Conservation (phyloP, 306 rosid genomes). For the Rosa multiflora region DNA sequence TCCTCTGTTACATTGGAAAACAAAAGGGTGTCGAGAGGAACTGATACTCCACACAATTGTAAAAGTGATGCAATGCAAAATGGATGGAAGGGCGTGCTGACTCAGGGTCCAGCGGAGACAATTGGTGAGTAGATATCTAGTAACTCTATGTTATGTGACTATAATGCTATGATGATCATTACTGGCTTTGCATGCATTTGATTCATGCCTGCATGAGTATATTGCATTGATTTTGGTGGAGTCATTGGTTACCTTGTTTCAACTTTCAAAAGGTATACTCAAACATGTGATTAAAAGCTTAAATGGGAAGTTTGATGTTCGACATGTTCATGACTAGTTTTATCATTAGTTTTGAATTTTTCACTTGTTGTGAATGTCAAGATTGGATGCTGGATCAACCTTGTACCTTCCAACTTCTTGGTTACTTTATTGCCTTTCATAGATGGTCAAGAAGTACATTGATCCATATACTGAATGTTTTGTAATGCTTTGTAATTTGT, state of each 20-base stretch:
- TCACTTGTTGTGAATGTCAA: not conserved
- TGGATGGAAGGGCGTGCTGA: constrained; percentile 41
- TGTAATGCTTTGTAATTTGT: constrained; percentile 17
- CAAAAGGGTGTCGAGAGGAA: constrained; percentile 27
- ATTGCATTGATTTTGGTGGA: not conserved
- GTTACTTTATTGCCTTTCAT: not conserved
- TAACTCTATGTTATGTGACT: not conserved
- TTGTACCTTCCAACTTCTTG: not conserved
- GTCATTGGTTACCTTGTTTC: not conserved
- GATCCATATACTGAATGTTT: not conserved
- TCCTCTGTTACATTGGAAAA: constrained; percentile 22
- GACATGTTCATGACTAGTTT: not conserved
- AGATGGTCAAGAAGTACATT: not conserved
- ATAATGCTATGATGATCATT: not conserved
- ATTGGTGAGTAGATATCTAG: constrained; percentile 54
- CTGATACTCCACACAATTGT: constrained; percentile 25
- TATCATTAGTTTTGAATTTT: not conserved
- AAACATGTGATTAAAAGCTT: not conserved
- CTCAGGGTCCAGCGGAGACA: constrained; percentile 52
- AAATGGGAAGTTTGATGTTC: not conserved
- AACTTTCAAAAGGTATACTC: not conserved
- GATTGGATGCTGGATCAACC: not conserved
- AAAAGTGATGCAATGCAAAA: constrained; percentile 36
- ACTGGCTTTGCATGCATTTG: not conserved
- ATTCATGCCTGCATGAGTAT: not conserved